Evolutionary conservation across 176 grass and related monocot genomes (phyloP), one percentile per base, ranked within the genome.

Genomic region (maize (Zea mays)): DNA sequence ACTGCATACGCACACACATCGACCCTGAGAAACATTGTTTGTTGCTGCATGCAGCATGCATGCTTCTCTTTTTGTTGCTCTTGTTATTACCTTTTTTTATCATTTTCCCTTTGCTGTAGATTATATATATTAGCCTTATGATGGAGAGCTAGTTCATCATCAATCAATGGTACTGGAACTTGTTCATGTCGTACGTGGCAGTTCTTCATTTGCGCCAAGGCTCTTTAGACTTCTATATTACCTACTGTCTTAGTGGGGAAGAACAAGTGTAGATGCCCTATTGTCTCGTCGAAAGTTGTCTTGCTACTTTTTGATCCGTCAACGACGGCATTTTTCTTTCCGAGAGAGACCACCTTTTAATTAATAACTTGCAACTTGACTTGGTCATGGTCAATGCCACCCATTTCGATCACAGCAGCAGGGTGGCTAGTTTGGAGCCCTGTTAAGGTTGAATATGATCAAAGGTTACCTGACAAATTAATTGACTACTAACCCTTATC

Each of bases 201-300:
- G 14, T 3, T 74, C 6, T 20, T 62, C 49, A 77, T 84, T 76
- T 77, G 36, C 13, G 49, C 1, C 42, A 11, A 44, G 10, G 7
- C 47, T 1, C 21, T 82, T 46, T 57, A 58, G 11, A 38, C 60
- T 59, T 47, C 40, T 39, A 27, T 48, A 15, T 69, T 51, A 13
- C 12, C 16, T 65, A 79, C 68, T 79, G 83, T 9, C 12, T 21
- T 65, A 79, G 75, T 79, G 83, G 68, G 67, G 11, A 61, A 48
- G 34, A 42, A 36, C 45, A 71, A 51, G 69, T 71, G 57, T 20
- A 5, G 6, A 48, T 39, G 42, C 5, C 12, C 34, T 71, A 80
- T 47, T 60, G 21, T 17, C 44, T 36, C 41, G 16, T 40, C 58
- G 13, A 61, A 38, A 64, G 2, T 1, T 46, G 10, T 60, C 33